A percentile compares a stretch with the other conserved stretches of the same genome.
Conservation (phyloP, 179 eudicot species). For the Camellia oleifera region DNA sequence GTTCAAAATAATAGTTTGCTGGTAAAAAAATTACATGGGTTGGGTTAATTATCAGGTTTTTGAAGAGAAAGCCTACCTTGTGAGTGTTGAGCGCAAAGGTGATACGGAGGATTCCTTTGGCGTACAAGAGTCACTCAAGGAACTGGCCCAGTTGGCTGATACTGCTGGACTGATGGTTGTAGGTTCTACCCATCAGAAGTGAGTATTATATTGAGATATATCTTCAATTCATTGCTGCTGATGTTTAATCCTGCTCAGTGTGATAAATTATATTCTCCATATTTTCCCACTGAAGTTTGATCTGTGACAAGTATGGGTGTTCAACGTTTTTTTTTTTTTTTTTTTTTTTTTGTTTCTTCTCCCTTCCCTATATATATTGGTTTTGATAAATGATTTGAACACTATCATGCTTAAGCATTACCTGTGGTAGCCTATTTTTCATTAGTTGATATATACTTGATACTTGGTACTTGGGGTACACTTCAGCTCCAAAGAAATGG, state of each 20-base stretch:
- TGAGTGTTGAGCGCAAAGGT: conserved; percentile 86
- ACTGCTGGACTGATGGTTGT: conserved; percentile 92
- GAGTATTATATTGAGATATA: conserved; percentile 24
- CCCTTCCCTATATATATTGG: background rate
- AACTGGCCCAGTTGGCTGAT: conserved; percentile 90
- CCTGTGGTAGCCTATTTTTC: background rate
- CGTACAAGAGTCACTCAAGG: conserved; percentile 84
- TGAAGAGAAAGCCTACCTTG: conserved; percentile 88
- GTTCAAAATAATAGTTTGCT: background rate
- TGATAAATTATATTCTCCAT: background rate
- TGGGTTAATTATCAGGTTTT: conserved; percentile 52
- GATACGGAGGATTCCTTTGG: conserved; percentile 52
- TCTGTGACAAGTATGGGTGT: background rate
- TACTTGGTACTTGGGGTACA: background rate
- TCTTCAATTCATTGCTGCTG: background rate
- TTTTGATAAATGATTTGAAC: background rate
- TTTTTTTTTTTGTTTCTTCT: too few relatives aligned
- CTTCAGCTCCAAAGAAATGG: background rate
- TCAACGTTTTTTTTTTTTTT: background rate
- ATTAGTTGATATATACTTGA: background rate
- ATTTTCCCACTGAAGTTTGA: background rate
- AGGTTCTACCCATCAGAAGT: conserved; percentile 90
- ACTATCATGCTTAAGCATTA: background rate
- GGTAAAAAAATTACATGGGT: background rate
- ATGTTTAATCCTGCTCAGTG: background rate